Evolutionary conservation across 106 monocot genomes (phyloP).

Genomic region (Allium fistulosum): DNA sequence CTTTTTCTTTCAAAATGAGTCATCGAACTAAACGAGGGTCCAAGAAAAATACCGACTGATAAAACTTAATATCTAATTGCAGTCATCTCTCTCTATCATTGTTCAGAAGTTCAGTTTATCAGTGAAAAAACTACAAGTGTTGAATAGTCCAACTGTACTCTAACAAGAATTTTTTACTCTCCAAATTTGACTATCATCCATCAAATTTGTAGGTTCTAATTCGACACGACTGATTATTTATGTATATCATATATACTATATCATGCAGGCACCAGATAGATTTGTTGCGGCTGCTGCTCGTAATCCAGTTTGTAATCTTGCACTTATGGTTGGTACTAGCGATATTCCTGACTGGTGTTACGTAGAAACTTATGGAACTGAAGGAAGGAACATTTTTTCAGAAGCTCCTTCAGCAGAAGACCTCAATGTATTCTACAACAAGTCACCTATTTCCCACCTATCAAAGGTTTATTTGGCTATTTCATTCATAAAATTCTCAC

Average conservation of each 20-base stretch:
- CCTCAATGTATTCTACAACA: conserved; percentile 45
- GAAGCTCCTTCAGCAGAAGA: conserved; percentile 55
- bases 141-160: no score
- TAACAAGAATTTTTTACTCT: no score
- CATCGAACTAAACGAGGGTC: no score
- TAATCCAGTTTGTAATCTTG: conserved; percentile 94
- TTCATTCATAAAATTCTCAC: background rate
- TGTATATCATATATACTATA: background rate
- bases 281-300: conserved; percentile 77
- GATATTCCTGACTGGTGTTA: conserved; percentile 99
- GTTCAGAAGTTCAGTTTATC: no score
- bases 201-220: no score
- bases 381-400: conserved; percentile 59
- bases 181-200: no score
- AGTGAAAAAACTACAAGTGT: no score
- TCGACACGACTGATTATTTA: no score
- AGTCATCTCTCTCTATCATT: no score
- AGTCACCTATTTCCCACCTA: conserved; percentile 81
- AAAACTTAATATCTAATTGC: no score
- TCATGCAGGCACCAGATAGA: conserved; percentile 64
- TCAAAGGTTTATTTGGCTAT: conserved; percentile 34
- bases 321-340: conserved; percentile 85
- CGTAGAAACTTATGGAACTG: conserved; percentile 63
- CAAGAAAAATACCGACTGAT: no score
- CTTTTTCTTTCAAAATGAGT: no score